phyloP scores from a whole-genome alignment of 2,329 filamentous ascomycete genomes.

The Pseudocercospora fuligena region DNA sequence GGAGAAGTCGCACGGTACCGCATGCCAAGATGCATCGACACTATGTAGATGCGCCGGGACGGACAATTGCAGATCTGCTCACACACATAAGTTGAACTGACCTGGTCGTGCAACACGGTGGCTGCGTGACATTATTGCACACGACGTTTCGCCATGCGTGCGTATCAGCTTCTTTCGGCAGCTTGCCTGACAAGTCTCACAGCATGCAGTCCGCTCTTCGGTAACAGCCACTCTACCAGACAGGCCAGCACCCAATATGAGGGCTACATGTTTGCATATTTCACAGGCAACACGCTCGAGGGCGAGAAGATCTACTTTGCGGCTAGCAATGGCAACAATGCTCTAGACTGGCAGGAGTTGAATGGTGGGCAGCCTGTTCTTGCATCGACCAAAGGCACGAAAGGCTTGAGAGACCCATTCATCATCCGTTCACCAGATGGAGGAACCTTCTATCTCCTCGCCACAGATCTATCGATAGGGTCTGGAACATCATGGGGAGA shows the following conservation, averaged over 20 bases:
- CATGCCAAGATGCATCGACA: background rate
- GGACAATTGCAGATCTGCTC: slow-evolving; percentile 9
- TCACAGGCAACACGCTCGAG: slow-evolving; percentile 50
- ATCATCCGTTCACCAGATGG: slow-evolving; percentile 58
- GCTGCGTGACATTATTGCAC: background rate
- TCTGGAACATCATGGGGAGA: slow-evolving; percentile 59
- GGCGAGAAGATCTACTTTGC: slow-evolving; percentile 61
- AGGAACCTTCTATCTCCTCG: slow-evolving; percentile 58
- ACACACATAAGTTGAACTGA: slow-evolving; percentile 3
- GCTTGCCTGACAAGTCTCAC: slow-evolving; percentile 12
- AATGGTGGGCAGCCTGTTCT: slow-evolving; percentile 55
- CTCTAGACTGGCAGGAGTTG: slow-evolving; percentile 56
- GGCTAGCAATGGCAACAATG: slow-evolving; percentile 58
- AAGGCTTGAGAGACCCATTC: slow-evolving; percentile 59
- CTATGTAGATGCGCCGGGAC: background rate
- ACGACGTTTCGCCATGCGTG: slow-evolving; percentile 15
- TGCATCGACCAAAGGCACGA: slow-evolving; percentile 53
- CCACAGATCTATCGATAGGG: slow-evolving; percentile 60
- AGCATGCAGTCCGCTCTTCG: slow-evolving; percentile 7
- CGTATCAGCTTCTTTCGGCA: slow-evolving; percentile 16
- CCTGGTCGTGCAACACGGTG: background rate
- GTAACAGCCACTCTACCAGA: background rate
- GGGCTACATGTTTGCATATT: slow-evolving; percentile 60
- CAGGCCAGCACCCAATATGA: slow-evolving; percentile 23
- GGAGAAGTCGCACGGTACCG: background rate